Conservation (phyloP, 495 filamentous ascomycete species). For the Penicillium cinerascens region DNA sequence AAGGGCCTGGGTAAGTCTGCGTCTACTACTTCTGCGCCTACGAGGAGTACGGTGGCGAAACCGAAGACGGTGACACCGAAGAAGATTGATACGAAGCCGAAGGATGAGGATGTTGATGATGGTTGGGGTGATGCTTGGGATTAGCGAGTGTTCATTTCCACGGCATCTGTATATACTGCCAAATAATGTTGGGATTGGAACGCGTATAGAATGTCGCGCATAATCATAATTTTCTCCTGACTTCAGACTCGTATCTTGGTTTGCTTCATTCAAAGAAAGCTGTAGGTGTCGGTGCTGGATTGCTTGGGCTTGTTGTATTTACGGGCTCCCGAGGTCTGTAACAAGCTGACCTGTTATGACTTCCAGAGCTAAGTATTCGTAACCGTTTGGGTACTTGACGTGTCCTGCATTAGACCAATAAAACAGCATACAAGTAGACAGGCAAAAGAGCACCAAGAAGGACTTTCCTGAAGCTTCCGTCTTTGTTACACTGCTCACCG, state of each 20-base stretch:
- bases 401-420: too few species aligned
- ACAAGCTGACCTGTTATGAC: too few species aligned
- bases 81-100: conserved; percentile 49
- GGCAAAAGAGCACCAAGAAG: too few species aligned
- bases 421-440: too few species aligned
- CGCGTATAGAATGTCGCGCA: neutral
- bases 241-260: too few species aligned
- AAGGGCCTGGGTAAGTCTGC: conserved; percentile 67
- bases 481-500: neutral
- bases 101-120: conserved; percentile 47
- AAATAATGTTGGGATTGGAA: neutral
- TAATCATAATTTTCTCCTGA: neutral
- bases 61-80: conserved; percentile 39
- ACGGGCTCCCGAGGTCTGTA: too few species aligned
- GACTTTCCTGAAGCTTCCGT: neutral
- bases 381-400: too few species aligned
- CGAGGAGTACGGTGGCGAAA: conserved; percentile 38
- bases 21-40: conserved; percentile 24
- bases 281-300: too few species aligned
- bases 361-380: too few species aligned
- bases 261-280: too few species aligned
- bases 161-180: neutral
- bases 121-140: conserved; percentile 60
- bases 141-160: conserved; percentile 12
- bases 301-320: too few species aligned